Percentiles rank a stretch among this genome's conserved stretches.
Conservation (phyloP, 176 grass and related monocot species). For the Alopecurus myosuroides region DNA sequence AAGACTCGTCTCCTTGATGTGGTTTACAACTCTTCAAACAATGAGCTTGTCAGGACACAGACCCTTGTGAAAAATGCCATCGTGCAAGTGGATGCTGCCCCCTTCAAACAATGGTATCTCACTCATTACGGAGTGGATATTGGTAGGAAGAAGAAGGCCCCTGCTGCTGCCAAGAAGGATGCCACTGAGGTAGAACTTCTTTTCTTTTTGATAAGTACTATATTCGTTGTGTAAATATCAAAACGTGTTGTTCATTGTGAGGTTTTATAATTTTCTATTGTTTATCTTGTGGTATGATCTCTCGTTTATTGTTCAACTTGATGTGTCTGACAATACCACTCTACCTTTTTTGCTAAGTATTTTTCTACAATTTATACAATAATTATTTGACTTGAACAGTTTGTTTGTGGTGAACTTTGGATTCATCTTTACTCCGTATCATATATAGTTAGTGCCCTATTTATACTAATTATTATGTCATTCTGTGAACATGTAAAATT, state of each 20-base stretch:
- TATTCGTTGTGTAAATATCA: neutral
- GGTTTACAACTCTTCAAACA: slow-evolving; percentile 91
- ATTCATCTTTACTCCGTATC: too few species aligned
- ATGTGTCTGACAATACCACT: neutral
- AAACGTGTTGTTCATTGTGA: neutral
- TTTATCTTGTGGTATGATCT: too few species aligned
- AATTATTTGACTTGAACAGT: too few species aligned
- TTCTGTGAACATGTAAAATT: too few species aligned
- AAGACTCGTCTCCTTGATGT: slow-evolving; percentile 86
- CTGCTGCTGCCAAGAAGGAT: slow-evolving; percentile 54
- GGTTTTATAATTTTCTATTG: too few species aligned
- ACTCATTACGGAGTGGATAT: slow-evolving; percentile 91
- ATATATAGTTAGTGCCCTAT: too few species aligned
- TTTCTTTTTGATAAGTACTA: neutral
- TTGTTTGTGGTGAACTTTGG: neutral
- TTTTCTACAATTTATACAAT: neutral
- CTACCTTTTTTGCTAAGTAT: neutral
- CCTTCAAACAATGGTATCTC: slow-evolving; percentile 94
- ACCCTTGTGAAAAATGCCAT: slow-evolving; percentile 91
- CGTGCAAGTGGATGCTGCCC: slow-evolving; percentile 86
- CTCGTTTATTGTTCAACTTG: too few species aligned
- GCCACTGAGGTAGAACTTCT: slow-evolving; percentile 37
- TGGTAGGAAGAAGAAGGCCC: slow-evolving; percentile 75
- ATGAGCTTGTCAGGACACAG: slow-evolving; percentile 92
- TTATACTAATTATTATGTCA: too few species aligned